Evolutionary conservation across 768 basidiomycete genomes (phyloP), one percentile per base, ranked within the genome.

Genomic region (Leccinum longicurvipes): DNA sequence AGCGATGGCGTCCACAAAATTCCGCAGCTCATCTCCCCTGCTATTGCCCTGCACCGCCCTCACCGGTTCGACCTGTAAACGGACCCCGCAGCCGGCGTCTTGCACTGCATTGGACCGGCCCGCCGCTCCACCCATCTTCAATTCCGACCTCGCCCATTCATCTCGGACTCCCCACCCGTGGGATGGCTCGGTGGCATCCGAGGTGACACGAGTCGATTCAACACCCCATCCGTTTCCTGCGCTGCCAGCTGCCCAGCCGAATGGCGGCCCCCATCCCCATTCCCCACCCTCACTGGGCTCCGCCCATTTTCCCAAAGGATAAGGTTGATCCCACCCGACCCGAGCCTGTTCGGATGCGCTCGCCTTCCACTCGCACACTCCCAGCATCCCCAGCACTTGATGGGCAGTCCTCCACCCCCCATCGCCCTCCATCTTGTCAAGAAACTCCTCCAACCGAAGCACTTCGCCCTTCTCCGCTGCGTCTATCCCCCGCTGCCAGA

Each of bases 401-500:
- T 58, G 58, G 4, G 68, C 50, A 23, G 64, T 68, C 45, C 60
- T 58, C 70, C 70, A 72, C 8, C 72, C 70, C 0, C 70, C 70
- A 47, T 63, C 62, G 0, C 66, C 70, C 48, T 75, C 74, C 64
- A 79, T 67, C 55, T 66, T 63, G 45, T 78, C 74, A 24, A 80
- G 67, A 60, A 82, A 82, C 6, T 76, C 72, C 57, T 78, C 79
- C 67, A 81, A 57, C 24, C 67, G 72, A 29, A 75, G 64, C 44
- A 75, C 71, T 41, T 77, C 72, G 4, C 78, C 80, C 15, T 71
- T 71, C 68, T 76, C 73, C 21, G 79, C 82, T 2, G 79, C 80
- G 47, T 74, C 70, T 6, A 84, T 69, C 0, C 76, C 79, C 12
- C 74, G 67, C 44, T 74, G 72, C 83, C 83, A 84, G 65, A 82